Percentiles rank a stretch among this genome's conserved stretches.
Evolutionary conservation across 345 rosid genomes (phyloP).

Genomic region (Corchorus olitorius): DNA sequence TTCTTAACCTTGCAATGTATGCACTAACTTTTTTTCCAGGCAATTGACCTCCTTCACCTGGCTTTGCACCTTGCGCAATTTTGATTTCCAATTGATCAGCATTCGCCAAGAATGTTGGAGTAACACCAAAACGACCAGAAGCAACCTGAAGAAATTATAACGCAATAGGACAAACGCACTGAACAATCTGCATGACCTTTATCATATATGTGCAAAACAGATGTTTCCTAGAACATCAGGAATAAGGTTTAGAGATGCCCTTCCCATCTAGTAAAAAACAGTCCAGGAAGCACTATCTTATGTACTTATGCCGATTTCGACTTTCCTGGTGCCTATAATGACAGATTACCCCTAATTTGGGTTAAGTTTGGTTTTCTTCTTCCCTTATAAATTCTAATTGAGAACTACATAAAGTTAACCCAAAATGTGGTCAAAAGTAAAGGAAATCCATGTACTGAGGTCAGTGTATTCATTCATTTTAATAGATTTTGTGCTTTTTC

Average conservation of each 20-base stretch:
- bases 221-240: neutral
- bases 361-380: neutral
- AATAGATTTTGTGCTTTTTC: neutral
- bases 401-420: neutral
- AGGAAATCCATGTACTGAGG: conserved; percentile 11
- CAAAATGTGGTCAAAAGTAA: neutral
- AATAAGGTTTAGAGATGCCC: neutral
- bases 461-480: neutral
- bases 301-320: neutral
- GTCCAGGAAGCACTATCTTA: neutral
- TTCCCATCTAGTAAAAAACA: conserved; percentile 7
- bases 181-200: neutral
- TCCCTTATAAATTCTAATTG: neutral
- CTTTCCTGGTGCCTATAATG: neutral
- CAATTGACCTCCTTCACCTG: conserved; percentile 98
- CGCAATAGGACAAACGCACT: conserved; percentile 5
- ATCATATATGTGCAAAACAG: neutral
- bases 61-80: conserved; percentile 99
- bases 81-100: conserved; percentile 96
- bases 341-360: neutral
- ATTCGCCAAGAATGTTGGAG: conserved; percentile 94
- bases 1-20: conserved; percentile 91
- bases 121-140: conserved; percentile 98
- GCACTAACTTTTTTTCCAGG: conserved; percentile 99
- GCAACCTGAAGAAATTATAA: conserved; percentile 68